Conservation (phyloP, 208 protist genomes). For the Trypanosoma rangeli region DNA sequence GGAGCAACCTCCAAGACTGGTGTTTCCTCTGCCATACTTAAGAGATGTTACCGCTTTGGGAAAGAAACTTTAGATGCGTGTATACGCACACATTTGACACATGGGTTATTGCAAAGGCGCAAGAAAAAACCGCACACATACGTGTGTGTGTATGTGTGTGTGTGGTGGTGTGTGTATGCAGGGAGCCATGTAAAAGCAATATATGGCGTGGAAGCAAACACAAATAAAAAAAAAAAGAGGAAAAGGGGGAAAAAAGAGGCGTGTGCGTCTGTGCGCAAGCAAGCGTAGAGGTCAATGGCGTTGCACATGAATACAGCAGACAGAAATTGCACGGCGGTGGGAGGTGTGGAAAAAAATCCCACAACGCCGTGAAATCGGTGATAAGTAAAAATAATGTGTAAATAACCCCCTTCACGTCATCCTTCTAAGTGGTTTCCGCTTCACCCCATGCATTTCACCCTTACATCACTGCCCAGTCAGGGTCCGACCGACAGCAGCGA, state of each 20-base stretch:
- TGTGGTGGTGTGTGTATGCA: conserved; percentile 1
- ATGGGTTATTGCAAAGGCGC: too few relatives aligned
- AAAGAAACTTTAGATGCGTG: conserved; percentile 19
- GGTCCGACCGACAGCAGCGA: not conserved
- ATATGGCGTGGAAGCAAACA: not conserved
- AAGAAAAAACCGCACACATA: too few relatives aligned
- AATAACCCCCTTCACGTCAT: not conserved
- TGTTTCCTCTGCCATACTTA: conserved; percentile 85
- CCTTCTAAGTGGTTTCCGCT: not conserved
- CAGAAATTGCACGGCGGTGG: not conserved
- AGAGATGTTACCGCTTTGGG: conserved; percentile 19
- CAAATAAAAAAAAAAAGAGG: conserved; percentile 24
- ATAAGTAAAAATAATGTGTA: not conserved
- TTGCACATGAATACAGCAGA: not conserved
- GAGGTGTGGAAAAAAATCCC: not conserved
- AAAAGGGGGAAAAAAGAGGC: conserved; percentile 17
- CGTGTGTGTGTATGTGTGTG: conserved; percentile 11
- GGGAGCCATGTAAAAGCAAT: not conserved
- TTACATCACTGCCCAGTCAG: not conserved
- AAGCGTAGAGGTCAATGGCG: not conserved
- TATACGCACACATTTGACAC: too few relatives aligned
- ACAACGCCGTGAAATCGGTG: not conserved
- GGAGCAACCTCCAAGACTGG: conserved; percentile 26
- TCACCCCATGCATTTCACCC: not conserved
- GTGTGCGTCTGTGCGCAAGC: not conserved